Conservation (phyloP, 2,329 filamentous ascomycete genomes). For the Decorospora gaudefroyi region DNA sequence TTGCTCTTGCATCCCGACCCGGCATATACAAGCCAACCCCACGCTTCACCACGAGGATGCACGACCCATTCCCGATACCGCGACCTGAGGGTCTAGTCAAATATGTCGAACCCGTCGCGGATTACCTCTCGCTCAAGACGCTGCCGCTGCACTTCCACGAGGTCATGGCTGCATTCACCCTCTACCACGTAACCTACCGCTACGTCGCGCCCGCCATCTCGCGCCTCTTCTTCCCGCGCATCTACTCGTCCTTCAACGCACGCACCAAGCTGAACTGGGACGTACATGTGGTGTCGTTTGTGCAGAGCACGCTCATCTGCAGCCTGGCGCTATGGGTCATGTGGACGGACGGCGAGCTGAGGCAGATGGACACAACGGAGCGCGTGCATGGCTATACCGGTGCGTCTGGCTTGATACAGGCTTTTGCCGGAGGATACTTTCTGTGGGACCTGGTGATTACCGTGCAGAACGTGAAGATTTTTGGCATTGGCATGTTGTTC, state of each 20-base stretch:
- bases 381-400: conserved; percentile 80
- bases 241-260: conserved; percentile 65
- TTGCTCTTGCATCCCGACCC: conserved; percentile 17
- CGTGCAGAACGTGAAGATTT: conserved; percentile 68
- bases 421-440: conserved; percentile 79
- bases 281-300: conserved; percentile 81
- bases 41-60: conserved; percentile 58
- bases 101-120: conserved; percentile 66
- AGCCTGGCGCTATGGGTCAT: conserved; percentile 74
- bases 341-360: conserved; percentile 66
- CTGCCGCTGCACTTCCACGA: conserved; percentile 80
- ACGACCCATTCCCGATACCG: conserved; percentile 69
- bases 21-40: conserved; percentile 11
- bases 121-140: conserved; percentile 64
- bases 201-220: conserved; percentile 71
- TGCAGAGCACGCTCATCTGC: conserved; percentile 76
- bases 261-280: conserved; percentile 79
- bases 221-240: conserved; percentile 62
- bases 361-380: conserved; percentile 67
- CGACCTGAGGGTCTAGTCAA: conserved; percentile 61
- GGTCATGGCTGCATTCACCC: conserved; percentile 65
- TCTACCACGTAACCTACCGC: conserved; percentile 71
- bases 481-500: conserved; percentile 75
- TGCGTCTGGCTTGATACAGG: conserved; percentile 71
- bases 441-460: conserved; percentile 80